Evolutionary conservation across 441 rosid genomes (phyloP).

Genomic region (Pelargonium cotyledonis): DNA sequence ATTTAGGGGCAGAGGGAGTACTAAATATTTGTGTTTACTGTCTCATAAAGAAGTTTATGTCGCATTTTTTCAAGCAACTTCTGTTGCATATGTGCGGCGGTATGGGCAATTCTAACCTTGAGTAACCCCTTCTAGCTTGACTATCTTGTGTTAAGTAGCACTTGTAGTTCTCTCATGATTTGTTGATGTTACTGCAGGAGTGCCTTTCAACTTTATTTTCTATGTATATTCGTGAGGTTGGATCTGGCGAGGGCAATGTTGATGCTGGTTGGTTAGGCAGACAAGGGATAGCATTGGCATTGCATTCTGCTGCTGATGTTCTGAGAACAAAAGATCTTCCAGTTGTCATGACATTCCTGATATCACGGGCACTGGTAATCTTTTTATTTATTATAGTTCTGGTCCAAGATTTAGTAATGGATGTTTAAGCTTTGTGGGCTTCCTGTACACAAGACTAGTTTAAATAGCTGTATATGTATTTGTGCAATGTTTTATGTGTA

Average conservation of each 20-base stretch:
- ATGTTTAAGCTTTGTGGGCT: constrained; percentile 2
- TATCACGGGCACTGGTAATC: constrained; percentile 92
- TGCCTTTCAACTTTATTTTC: constrained; percentile 91
- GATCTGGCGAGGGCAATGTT: constrained; percentile 45
- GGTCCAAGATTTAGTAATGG: neutral
- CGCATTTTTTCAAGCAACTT: neutral
- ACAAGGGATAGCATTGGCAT: constrained; percentile 92
- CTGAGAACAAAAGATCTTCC: constrained; percentile 95
- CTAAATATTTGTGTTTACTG: too few relatives aligned
- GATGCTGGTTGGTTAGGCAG: constrained; percentile 94
- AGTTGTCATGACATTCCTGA: constrained; percentile 91
- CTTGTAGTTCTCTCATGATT: constrained; percentile 23
- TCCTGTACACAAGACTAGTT: neutral
- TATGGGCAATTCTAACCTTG: neutral
- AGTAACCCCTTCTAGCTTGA: neutral
- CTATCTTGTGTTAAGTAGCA: neutral
- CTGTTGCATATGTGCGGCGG: neutral
- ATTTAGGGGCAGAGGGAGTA: too few relatives aligned
- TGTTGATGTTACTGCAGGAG: constrained; percentile 48
- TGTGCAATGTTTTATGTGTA: too few relatives aligned
- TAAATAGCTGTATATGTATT: too few relatives aligned
- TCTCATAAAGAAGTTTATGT: too few relatives aligned
- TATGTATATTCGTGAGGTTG: constrained; percentile 69
- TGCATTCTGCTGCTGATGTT: constrained; percentile 90
- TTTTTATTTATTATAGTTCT: constrained; percentile 20